A percentile compares a stretch with the other conserved stretches of the same genome.
phyloP scores from a whole-genome alignment of 2,329 filamentous ascomycete genomes.

The Zalaria obscura region DNA sequence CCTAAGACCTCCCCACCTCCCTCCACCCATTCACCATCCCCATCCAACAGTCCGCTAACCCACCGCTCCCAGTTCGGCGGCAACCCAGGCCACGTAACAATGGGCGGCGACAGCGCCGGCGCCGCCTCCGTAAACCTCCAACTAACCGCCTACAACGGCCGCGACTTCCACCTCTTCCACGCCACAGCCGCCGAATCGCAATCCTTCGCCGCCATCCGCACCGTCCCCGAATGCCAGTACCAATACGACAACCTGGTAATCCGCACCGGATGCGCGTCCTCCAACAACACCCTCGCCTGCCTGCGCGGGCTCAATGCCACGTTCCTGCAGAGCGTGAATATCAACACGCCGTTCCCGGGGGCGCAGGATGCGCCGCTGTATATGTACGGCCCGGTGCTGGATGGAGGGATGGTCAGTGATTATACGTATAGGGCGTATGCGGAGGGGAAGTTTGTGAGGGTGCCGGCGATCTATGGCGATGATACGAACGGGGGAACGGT shows the following conservation, averaged over 20 bases:
- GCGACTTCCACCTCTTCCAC: constrained; percentile 34
- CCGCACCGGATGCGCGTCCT: constrained; percentile 31
- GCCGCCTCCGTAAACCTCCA: constrained; percentile 52
- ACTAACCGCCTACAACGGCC: constrained; percentile 39
- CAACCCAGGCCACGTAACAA: constrained; percentile 50
- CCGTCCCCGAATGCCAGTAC: constrained; percentile 33
- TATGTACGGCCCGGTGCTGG: constrained; percentile 37
- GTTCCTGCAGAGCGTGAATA: constrained; percentile 31
- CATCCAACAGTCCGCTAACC: too few relatives aligned
- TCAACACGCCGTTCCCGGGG: constrained; percentile 31
- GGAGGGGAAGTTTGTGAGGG: constrained; percentile 33
- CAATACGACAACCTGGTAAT: constrained; percentile 36
- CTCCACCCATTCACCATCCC: too few relatives aligned
- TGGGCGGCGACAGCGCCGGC: constrained; percentile 57
- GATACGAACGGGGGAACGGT: constrained; percentile 51
- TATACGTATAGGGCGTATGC: constrained; percentile 35
- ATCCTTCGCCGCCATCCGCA: constrained; percentile 36
- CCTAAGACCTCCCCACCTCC: too few relatives aligned
- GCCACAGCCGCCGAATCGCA: constrained; percentile 41
- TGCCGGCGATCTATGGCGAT: constrained; percentile 42
- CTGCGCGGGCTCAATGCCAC: constrained; percentile 31
- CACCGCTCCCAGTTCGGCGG: constrained; percentile 46
- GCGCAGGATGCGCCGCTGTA: constrained; percentile 30
- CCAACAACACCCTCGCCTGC: constrained; percentile 31
- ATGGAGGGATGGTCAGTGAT: constrained; percentile 35